Conservation (phyloP, 805 yeast genomes). For the Saccharomyces mikatae region DNA sequence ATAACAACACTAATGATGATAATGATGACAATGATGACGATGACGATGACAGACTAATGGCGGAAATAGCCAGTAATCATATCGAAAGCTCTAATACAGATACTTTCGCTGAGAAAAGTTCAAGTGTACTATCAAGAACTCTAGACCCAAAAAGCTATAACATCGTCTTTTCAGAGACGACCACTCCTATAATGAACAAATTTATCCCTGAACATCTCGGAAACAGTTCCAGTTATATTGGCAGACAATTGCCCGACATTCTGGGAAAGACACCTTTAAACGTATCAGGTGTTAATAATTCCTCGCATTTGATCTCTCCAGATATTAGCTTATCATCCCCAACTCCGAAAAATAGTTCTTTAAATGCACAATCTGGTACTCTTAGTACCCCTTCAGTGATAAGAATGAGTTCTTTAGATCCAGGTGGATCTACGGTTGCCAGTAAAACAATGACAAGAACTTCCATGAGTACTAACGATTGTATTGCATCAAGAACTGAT, state of each 20-base stretch:
- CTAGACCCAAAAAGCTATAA: conserved; percentile 17
- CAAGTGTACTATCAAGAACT: conserved; percentile 3
- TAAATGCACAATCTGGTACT: background rate
- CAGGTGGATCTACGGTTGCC: background rate
- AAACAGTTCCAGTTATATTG: conserved; percentile 10
- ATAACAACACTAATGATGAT: background rate
- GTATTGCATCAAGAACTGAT: background rate
- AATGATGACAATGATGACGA: conserved; percentile 1
- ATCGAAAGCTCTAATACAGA: background rate
- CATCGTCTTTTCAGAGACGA: conserved; percentile 5
- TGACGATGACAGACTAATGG: conserved; percentile 1
- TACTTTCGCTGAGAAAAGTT: background rate
- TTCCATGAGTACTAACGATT: background rate
- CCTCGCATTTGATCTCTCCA: background rate
- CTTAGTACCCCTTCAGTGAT: conserved; percentile 1
- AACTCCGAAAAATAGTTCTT: background rate
- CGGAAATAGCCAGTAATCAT: background rate
- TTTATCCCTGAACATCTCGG: conserved; percentile 2
- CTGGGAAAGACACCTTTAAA: conserved; percentile 18
- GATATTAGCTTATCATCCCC: background rate
- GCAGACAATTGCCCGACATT: conserved; percentile 14
- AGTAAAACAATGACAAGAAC: background rate
- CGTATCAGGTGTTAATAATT: background rate
- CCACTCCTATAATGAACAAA: background rate
- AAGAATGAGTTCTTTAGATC: conserved; percentile 1